These are phyloP conservation scores for Porodaedalea pini DNA, from an alignment of 1,284 basidiomycete species.

Conservation along the genomic window DNA sequence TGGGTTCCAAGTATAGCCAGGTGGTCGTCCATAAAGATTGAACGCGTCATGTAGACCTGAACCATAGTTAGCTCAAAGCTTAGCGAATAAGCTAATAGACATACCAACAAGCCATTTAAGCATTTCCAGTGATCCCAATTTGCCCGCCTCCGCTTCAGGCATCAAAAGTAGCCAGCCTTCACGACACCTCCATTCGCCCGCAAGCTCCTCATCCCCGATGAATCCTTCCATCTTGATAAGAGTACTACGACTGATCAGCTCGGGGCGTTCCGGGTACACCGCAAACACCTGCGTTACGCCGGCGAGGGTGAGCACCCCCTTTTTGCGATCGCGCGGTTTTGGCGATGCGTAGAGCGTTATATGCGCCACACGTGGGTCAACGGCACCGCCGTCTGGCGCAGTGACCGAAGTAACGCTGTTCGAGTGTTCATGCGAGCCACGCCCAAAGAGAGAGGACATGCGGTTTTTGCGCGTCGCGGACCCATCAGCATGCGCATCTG, in stretches of 20 bases:
- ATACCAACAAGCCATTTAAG: constrained; percentile 90
- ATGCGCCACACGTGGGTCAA: constrained; percentile 39
- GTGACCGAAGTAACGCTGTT: constrained; percentile 24
- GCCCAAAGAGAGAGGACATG: constrained; percentile 65
- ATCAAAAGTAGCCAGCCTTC: constrained; percentile 87
- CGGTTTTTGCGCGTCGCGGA: constrained; percentile 47
- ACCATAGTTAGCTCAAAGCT: constrained; percentile 16
- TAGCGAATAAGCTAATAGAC: constrained; percentile 25
- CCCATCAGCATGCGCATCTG: constrained; percentile 17
- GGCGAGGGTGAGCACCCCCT: constrained; percentile 54
- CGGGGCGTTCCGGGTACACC: constrained; percentile 93
- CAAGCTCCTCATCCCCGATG: constrained; percentile 74
- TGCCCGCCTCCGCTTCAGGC: constrained; percentile 66
- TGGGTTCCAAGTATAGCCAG: constrained; percentile 83
- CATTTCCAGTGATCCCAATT: constrained; percentile 71
- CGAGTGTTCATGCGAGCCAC: constrained; percentile 34
- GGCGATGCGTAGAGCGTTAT: constrained; percentile 58
- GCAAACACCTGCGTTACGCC: constrained; percentile 74
- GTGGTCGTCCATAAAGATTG: constrained; percentile 81
- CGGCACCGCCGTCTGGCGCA: constrained; percentile 9
- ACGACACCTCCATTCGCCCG: constrained; percentile 51
- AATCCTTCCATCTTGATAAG: constrained; percentile 85
- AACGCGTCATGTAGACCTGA: constrained; percentile 84
- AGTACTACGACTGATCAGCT: constrained; percentile 82
- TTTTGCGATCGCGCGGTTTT: constrained; percentile 70